These are phyloP conservation scores for Monilinia fructicola DNA, from an alignment of 2,329 filamentous ascomycete genomes.

Conservation along the genomic window DNA sequence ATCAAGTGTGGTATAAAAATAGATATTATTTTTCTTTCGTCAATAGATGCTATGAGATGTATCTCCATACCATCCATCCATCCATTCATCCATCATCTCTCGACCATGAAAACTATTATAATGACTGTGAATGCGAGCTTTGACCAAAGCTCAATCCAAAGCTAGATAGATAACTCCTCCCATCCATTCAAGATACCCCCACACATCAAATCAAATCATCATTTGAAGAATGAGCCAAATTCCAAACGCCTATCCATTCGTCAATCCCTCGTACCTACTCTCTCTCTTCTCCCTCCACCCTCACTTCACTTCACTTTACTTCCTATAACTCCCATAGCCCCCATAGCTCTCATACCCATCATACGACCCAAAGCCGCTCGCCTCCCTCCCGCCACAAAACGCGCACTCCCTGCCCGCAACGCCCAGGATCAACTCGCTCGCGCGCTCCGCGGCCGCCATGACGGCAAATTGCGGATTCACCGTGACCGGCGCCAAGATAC, in stretches of 20 bases:
- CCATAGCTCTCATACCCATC: neutral
- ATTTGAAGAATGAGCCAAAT: neutral
- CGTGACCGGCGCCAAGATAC: conserved; percentile 51
- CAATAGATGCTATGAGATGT: neutral
- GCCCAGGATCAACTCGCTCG: conserved; percentile 49
- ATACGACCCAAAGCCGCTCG: neutral
- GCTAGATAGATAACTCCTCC: no score
- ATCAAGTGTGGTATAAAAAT: neutral
- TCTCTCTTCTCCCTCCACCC: no score
- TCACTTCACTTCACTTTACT: no score
- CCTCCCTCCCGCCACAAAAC: no score
- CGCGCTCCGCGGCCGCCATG: conserved; percentile 54
- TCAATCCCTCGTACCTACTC: no score
- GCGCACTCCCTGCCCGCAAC: no score
- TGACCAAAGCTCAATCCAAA: no score
- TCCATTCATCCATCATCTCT: no score
- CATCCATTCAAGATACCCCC: no score
- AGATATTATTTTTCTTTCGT: neutral
- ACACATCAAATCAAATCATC: neutral
- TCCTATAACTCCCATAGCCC: neutral
- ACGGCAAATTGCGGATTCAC: conserved; percentile 56
- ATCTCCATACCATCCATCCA: neutral
- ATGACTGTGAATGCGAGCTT: no score
- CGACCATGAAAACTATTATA: no score
- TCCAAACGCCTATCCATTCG: neutral